Percentiles rank a stretch among this genome's conserved stretches.
Conservation (phyloP, 2,329 filamentous ascomycete genomes). For the Fusarium sublunatum region DNA sequence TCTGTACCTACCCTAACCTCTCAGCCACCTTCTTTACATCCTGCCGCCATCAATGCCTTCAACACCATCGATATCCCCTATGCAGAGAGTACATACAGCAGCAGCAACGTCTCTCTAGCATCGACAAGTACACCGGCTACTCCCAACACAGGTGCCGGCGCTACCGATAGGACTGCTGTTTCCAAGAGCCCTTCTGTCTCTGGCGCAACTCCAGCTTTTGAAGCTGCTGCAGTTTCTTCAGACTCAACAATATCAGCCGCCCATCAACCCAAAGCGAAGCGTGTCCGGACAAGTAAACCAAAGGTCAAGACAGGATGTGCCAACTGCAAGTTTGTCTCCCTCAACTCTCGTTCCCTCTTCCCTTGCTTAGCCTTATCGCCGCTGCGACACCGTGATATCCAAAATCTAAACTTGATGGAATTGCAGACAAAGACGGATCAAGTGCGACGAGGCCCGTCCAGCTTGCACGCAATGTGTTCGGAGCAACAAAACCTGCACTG, state of each 20-base stretch:
- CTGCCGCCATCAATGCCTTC: constrained; percentile 9
- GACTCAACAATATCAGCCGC: constrained; percentile 12
- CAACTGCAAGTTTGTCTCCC: constrained; percentile 72
- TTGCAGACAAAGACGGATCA: constrained; percentile 68
- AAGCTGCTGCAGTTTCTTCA: constrained; percentile 13
- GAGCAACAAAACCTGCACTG: constrained; percentile 68
- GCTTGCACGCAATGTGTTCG: constrained; percentile 69
- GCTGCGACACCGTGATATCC: constrained; percentile 16
- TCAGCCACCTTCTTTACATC: constrained; percentile 20
- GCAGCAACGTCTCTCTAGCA: constrained; percentile 34
- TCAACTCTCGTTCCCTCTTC: not conserved
- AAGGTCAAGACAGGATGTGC: constrained; percentile 75
- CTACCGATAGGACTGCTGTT: constrained; percentile 7
- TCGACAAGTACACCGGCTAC: constrained; percentile 35
- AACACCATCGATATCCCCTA: constrained; percentile 25
- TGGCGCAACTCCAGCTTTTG: constrained; percentile 9
- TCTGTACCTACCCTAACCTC: constrained; percentile 13
- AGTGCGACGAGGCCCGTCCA: constrained; percentile 73
- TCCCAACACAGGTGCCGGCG: constrained; percentile 15
- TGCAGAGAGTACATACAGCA: constrained; percentile 32
- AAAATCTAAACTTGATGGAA: constrained; percentile 38
- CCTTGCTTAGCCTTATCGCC: constrained; percentile 5
- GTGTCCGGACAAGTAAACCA: constrained; percentile 64
- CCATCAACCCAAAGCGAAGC: constrained; percentile 49
- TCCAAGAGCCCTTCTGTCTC: constrained; percentile 17